A percentile compares a stretch with the other conserved stretches of the same genome.
Evolutionary conservation across 2,329 filamentous ascomycete species (phyloP).

Genomic region (Chlorencoelia australis): DNA sequence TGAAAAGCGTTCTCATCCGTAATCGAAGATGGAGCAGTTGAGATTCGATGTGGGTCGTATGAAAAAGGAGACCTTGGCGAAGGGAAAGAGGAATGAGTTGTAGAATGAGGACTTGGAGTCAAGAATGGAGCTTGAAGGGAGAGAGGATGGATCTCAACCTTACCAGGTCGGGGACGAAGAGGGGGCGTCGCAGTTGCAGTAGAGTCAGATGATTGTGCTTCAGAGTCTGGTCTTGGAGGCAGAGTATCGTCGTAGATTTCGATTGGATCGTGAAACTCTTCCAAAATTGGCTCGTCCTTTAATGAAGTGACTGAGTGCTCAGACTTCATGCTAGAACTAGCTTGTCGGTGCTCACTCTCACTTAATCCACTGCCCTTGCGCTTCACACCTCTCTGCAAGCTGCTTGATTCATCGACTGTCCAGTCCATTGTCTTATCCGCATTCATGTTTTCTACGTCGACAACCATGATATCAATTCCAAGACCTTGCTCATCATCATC

Average conservation of each 20-base stretch:
- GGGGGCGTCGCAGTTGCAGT: constrained; percentile 24
- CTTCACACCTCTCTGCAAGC: constrained; percentile 27
- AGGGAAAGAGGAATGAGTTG: constrained; percentile 41
- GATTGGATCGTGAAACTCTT: constrained; percentile 29
- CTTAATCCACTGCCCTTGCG: constrained; percentile 39
- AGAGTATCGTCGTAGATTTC: constrained; percentile 32
- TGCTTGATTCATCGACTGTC: constrained; percentile 28
- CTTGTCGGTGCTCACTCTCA: constrained; percentile 30
- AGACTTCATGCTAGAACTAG: constrained; percentile 32
- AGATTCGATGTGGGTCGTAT: constrained; percentile 62
- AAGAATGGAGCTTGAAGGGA: constrained; percentile 33
- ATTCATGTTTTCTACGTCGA: constrained; percentile 32
- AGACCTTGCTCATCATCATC: constrained; percentile 28
- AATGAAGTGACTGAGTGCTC: constrained; percentile 41
- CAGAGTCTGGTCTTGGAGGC: constrained; percentile 26
- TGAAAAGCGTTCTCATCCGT: constrained; percentile 62
- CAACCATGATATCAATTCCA: constrained; percentile 36
- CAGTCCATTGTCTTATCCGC: constrained; percentile 33
- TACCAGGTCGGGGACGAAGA: constrained; percentile 18
- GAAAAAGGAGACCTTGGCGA: constrained; percentile 61
- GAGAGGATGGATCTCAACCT: constrained; percentile 39
- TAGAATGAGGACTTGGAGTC: constrained; percentile 54
- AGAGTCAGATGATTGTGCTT: constrained; percentile 27
- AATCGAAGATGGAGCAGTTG: constrained; percentile 65
- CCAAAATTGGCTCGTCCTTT: constrained; percentile 41